Percentiles rank a stretch among this genome's conserved stretches.
phyloP scores from a whole-genome alignment of 2,329 filamentous ascomycete genomes.

The Cytospora mali region DNA sequence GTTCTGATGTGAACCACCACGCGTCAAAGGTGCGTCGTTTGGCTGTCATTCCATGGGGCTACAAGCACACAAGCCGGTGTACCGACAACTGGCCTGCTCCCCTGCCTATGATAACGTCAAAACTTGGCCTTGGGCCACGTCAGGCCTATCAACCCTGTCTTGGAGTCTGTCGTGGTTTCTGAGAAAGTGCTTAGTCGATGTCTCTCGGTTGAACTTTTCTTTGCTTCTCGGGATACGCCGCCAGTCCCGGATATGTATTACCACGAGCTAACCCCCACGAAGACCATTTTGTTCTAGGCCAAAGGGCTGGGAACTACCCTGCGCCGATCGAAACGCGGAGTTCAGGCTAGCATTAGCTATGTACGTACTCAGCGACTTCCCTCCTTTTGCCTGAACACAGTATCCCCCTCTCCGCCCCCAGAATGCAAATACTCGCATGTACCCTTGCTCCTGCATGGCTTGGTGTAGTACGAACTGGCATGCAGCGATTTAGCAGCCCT shows the following conservation, averaged over 20 bases:
- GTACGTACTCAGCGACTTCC: constrained; percentile 6
- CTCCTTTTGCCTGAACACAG: constrained; percentile 25
- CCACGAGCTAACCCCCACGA: constrained; percentile 22
- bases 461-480: constrained; percentile 4
- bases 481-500: constrained; percentile 15
- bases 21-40: constrained; percentile 5
- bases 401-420: constrained; percentile 16
- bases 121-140: not conserved
- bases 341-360: constrained; percentile 16
- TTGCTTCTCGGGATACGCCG: constrained; percentile 10
- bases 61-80: constrained; percentile 13
- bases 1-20: constrained; percentile 5
- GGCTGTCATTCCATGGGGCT: constrained; percentile 13
- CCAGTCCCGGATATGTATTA: constrained; percentile 1
- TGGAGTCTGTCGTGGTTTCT: constrained; percentile 5
- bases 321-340: constrained; percentile 11
- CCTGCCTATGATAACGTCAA: constrained; percentile 10
- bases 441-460: constrained; percentile 14
- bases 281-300: constrained; percentile 22
- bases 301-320: constrained; percentile 18
- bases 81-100: constrained; percentile 18
- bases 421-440: not conserved
- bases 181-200: not conserved
- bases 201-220: not conserved
- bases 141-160: constrained; percentile 5